phyloP scores from a whole-genome alignment of 2,329 filamentous ascomycete species.

The Fusarium sp. region DNA sequence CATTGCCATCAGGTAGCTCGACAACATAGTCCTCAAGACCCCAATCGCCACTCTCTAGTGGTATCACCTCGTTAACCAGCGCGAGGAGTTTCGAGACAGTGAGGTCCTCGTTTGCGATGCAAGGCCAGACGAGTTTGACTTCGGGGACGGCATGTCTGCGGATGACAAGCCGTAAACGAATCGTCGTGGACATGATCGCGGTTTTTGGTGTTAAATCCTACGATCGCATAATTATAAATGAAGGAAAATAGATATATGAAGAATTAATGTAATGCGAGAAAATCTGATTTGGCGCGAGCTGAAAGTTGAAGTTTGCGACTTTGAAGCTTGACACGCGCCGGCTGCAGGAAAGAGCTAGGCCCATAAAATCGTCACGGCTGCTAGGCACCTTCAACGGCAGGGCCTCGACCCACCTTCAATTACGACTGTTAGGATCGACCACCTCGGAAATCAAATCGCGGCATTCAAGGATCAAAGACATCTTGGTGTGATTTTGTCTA shows the following conservation, averaged over 20 bases:
- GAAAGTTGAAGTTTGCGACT: constrained; percentile 22
- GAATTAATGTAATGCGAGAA: not conserved
- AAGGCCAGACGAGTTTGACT: constrained; percentile 77
- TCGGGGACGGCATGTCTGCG: constrained; percentile 79
- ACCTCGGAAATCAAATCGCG: not conserved
- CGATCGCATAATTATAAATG: constrained; percentile 26
- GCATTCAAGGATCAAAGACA: not conserved
- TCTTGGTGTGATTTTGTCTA: constrained; percentile 38
- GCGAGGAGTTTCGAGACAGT: constrained; percentile 83
- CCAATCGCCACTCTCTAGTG: constrained; percentile 84
- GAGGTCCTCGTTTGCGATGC: constrained; percentile 65
- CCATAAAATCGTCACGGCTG: constrained; percentile 19
- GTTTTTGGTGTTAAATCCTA: not conserved
- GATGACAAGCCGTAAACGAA: constrained; percentile 80
- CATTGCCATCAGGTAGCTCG: constrained; percentile 69
- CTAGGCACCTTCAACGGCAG: not conserved
- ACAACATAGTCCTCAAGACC: constrained; percentile 91
- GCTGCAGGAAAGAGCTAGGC: constrained; percentile 3
- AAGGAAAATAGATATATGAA: not conserved
- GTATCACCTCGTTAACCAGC: constrained; percentile 81
- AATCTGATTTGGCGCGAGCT: constrained; percentile 4
- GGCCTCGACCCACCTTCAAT: constrained; percentile 6
- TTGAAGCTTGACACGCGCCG: constrained; percentile 32
- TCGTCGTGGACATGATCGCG: constrained; percentile 47
- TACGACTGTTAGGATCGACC: not conserved